Base-by-base conservation (phyloP, 208 protist species). In the Leishmania arabica region DNA sequence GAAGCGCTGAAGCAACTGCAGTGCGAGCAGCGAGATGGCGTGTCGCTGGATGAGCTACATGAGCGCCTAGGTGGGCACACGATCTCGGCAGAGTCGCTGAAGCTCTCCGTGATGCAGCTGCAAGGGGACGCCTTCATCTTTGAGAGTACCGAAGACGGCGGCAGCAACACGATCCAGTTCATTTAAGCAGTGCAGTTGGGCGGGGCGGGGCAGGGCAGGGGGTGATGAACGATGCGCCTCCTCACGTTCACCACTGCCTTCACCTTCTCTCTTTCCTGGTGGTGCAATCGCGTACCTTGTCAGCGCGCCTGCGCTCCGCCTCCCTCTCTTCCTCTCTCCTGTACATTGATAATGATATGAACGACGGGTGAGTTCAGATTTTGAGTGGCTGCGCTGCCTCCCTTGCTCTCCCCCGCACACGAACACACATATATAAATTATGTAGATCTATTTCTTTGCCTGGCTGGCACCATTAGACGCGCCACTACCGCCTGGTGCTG, bases 51-150 rank as follows among this genome's bases (percentile, higher is more conserved):
- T 3, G 93, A 97, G 64, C 47, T 97, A 54, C 87, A 88, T 73
- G 79, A 79, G 31, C 90, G 83, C 27, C 82, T 97, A 1, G 90
- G 87, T 47, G 75, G 58, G 15, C 62, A 66, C 1, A 84, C 84
- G 42, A 75, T 60, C 8, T 81, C 90, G 2, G 78, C 89, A 37
- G 84, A 78, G n/a, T 76, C 84, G 31, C 78, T 96, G 53, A 82
- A 87, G 68, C 85, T 71, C 27, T 83, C 85, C 5, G 83, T 96
- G 40, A 80, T 85, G 56, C 83, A 89, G 80, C 66, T 96, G 56
- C 89, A 94, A 71, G 89, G 86, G 0, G 93, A 96, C 56, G 87
- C 79, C n/a, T 95, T 96, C 81, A 85, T 95, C 54, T 96, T 88
- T 72, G 93, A 96, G 72, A 84, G 82, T 17, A 81, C 81, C 69